phyloP scores from a whole-genome alignment of 345 rosid genomes.

The Triadica sebifera region DNA sequence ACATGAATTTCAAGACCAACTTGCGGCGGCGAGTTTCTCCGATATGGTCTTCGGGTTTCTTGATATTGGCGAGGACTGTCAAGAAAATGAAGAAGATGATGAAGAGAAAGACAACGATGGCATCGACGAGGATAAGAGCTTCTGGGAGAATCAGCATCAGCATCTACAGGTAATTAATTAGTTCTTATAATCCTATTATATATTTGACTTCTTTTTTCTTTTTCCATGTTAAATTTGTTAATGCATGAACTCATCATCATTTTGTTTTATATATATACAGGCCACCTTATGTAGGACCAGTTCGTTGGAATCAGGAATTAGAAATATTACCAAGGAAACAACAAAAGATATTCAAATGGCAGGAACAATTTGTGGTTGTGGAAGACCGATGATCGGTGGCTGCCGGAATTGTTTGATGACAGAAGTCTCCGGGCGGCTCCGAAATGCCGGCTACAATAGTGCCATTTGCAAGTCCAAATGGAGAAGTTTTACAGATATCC shows the following conservation, averaged over 20 bases:
- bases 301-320: constrained; percentile 27
- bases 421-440: constrained; percentile 25
- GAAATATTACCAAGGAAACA: constrained; percentile 27
- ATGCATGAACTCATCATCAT: neutral
- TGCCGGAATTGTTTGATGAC: constrained; percentile 34
- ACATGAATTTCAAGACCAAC: constrained; percentile 6
- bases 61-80: neutral
- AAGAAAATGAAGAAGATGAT: constrained; percentile 17
- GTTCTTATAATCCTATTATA: neutral
- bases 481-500: constrained; percentile 27
- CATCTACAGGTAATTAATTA: constrained; percentile 23
- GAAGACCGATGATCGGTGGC: constrained; percentile 16
- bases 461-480: constrained; percentile 31
- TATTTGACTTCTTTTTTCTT: neutral
- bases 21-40: constrained; percentile 16
- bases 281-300: constrained; percentile 30
- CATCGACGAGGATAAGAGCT: constrained; percentile 11
- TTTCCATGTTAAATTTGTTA: no score
- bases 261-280: constrained; percentile 2
- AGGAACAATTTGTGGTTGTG: constrained; percentile 19
- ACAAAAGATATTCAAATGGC: constrained; percentile 23
- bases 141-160: constrained; percentile 30
- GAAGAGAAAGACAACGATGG: constrained; percentile 16
- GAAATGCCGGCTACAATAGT: constrained; percentile 25
- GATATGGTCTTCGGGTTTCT: constrained; percentile 28